phyloP scores from a whole-genome alignment of 208 protist species.

The Trypanosoma conorhini region DNA sequence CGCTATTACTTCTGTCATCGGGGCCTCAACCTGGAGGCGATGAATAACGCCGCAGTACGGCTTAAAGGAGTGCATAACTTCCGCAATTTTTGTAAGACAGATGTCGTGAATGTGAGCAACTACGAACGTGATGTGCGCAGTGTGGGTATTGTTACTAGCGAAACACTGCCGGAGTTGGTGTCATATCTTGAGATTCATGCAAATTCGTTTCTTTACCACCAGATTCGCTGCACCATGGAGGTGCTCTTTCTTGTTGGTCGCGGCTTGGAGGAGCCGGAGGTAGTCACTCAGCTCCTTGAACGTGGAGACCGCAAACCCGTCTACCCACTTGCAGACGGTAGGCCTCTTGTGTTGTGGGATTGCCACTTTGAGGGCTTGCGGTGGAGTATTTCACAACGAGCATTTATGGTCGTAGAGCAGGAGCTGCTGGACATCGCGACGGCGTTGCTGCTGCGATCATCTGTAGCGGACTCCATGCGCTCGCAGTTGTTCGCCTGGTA shows the following conservation, averaged over 20 bases:
- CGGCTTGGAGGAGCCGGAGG: conserved; percentile 55
- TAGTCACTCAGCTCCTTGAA: conserved; percentile 63
- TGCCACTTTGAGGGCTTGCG: conserved; percentile 59
- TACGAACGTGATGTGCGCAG: conserved; percentile 83
- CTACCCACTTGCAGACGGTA: conserved; percentile 77
- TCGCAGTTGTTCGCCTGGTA: conserved; percentile 72
- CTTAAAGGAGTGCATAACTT: conserved; percentile 97
- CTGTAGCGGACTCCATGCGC: conserved; percentile 58
- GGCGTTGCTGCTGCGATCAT: conserved; percentile 62
- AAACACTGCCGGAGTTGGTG: conserved; percentile 55
- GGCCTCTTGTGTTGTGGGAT: conserved; percentile 84
- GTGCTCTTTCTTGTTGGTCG: conserved; percentile 90
- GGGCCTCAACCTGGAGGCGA: conserved; percentile 82
- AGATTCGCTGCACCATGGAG: conserved; percentile 96
- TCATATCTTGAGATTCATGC: conserved; percentile 92
- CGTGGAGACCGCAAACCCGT: conserved; percentile 75
- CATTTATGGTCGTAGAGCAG: conserved; percentile 44
- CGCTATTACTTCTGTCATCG: conserved; percentile 92
- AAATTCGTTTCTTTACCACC: conserved; percentile 97
- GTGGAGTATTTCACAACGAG: conserved; percentile 67
- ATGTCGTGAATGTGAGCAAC: conserved; percentile 92
- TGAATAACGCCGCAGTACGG: conserved; percentile 83
- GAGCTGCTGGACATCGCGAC: conserved; percentile 83
- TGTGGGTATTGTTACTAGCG: conserved; percentile 54
- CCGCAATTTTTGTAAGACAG: conserved; percentile 98